These are phyloP conservation scores for Picea sitchensis DNA, from an alignment of 75 land plant species.

Conservation along the genomic window DNA sequence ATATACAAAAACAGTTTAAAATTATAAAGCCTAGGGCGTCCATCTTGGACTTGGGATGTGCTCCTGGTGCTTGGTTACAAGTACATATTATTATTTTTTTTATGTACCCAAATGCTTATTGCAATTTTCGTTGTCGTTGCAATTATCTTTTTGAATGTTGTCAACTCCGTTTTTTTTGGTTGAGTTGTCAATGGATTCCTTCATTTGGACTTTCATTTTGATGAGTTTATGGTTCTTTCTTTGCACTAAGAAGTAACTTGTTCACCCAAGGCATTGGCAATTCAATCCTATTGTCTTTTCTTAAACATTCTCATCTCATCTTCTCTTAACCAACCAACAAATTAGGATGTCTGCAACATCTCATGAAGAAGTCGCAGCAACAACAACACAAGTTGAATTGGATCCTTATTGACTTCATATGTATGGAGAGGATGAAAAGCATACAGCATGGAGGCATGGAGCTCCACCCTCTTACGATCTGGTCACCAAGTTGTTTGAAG, in stretches of 20 bases:
- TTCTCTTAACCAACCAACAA: background rate
- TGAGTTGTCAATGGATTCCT: too few relatives aligned
- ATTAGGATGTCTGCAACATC: background rate
- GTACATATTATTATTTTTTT: conserved; percentile 19
- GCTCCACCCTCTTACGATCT: conserved; percentile 45
- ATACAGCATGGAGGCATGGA: conserved; percentile 66
- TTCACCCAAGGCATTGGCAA: too few relatives aligned
- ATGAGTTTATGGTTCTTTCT: too few relatives aligned
- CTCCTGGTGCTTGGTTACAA: conserved; percentile 99
- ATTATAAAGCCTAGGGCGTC: conserved; percentile 76
- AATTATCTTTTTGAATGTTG: background rate
- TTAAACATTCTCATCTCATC: too few relatives aligned
- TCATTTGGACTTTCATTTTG: too few relatives aligned
- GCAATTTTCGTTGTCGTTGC: background rate
- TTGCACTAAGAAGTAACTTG: too few relatives aligned
- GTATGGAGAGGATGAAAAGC: conserved; percentile 33
- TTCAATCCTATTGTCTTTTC: too few relatives aligned
- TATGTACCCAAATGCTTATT: background rate
- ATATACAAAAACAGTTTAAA: conserved; percentile 82
- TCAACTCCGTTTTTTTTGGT: too few relatives aligned
- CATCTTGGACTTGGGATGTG: conserved; percentile 90
- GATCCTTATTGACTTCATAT: conserved; percentile 31
- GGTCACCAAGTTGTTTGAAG: conserved; percentile 53
- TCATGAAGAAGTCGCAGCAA: too few relatives aligned
- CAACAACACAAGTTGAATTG: background rate